Conservation (phyloP, 257 asterid genomes). For the Solanum chmielewskii region DNA sequence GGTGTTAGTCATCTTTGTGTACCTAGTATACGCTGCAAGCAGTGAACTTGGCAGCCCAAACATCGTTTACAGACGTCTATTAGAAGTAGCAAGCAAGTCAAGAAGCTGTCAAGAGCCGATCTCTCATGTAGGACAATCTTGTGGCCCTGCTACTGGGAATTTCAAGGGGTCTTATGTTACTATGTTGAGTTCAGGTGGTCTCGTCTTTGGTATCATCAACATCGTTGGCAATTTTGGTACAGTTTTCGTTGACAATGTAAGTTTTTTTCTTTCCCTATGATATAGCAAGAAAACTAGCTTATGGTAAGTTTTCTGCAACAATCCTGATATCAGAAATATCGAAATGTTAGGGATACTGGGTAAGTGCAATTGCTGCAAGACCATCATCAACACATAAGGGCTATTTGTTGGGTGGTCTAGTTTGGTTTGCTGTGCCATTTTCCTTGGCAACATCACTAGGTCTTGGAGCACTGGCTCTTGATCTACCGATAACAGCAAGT, state of each 20-base stretch:
- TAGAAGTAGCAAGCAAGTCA: constrained; percentile 63
- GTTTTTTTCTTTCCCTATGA: constrained; percentile 1
- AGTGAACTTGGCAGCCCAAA: constrained; percentile 81
- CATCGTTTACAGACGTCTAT: constrained; percentile 47
- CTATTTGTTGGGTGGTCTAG: constrained; percentile 76
- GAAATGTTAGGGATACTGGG: constrained; percentile 72
- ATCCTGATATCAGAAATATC: not conserved
- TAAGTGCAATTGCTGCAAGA: constrained; percentile 92
- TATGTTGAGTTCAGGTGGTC: constrained; percentile 87
- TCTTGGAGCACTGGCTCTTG: constrained; percentile 84
- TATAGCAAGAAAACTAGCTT: not conserved
- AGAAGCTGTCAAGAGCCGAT: constrained; percentile 58
- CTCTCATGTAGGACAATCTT: constrained; percentile 57
- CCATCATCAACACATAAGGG: constrained; percentile 97
- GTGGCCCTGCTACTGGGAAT: constrained; percentile 78
- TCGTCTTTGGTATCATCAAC: constrained; percentile 84
- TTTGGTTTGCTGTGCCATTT: constrained; percentile 96
- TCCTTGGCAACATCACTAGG: constrained; percentile 93
- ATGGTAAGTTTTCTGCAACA: not conserved
- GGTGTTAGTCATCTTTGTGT: constrained; percentile 73
- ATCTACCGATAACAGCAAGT: constrained; percentile 66
- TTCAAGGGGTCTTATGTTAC: constrained; percentile 73
- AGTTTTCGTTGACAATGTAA: constrained; percentile 82
- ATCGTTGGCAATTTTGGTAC: constrained; percentile 91
- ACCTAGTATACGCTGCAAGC: constrained; percentile 64